Conservation (phyloP, 2,329 filamentous ascomycete species). For the Thermomyces lanuginosus region DNA sequence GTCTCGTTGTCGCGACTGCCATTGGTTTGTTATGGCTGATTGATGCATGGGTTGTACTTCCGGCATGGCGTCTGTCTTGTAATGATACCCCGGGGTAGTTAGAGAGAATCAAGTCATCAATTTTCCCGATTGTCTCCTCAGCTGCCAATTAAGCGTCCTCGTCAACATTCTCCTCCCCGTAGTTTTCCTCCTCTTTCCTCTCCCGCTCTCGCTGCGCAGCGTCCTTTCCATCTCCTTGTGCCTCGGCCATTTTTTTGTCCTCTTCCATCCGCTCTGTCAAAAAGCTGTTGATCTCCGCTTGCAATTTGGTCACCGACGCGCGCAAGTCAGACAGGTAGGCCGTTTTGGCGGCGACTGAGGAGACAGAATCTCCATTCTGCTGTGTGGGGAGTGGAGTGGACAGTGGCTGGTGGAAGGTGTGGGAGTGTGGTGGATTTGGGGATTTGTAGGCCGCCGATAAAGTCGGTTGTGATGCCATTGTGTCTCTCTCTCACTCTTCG, state of each 20-base stretch:
- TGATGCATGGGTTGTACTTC: constrained; percentile 3
- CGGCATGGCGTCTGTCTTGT: background rate
- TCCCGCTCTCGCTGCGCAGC: constrained; percentile 26
- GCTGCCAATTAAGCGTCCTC: constrained; percentile 36
- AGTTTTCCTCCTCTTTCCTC: constrained; percentile 42
- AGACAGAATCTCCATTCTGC: no score
- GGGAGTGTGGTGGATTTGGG: constrained; percentile 11
- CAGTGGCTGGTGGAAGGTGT: constrained; percentile 17
- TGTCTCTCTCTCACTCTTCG: no score
- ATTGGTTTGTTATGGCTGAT: constrained; percentile 2
- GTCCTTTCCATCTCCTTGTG: constrained; percentile 16
- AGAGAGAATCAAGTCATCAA: no score
- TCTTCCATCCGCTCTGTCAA: constrained; percentile 47
- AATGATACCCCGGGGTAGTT: constrained; percentile 7
- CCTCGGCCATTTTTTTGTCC: constrained; percentile 32
- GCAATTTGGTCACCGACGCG: constrained; percentile 33
- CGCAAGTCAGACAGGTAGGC: constrained; percentile 38
- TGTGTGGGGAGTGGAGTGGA: constrained; percentile 11
- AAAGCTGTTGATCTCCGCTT: constrained; percentile 42
- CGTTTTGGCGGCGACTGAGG: constrained; percentile 27
- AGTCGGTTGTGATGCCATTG: no score
- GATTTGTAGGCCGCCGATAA: constrained; percentile 16
- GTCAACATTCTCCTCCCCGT: constrained; percentile 64
- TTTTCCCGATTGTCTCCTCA: no score
- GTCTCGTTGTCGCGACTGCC: constrained; percentile 3